A percentile compares a stretch with the other conserved stretches of the same genome.
Evolutionary conservation across 148 eudicot genomes (phyloP).

Genomic region (Cornus controversa): DNA sequence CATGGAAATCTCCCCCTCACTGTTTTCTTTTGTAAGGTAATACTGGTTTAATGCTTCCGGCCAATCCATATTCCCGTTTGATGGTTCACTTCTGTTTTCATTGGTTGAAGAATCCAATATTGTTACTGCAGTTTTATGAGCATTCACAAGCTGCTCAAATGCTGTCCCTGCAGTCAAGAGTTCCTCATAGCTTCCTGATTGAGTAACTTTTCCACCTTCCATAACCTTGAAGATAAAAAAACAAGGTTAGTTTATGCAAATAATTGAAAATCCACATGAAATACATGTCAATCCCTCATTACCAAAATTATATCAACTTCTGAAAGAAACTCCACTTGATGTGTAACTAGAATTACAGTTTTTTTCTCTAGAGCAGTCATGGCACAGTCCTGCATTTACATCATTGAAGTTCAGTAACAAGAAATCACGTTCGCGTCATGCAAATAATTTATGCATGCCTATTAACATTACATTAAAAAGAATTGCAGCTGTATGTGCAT

Average conservation of each 20-base stretch:
- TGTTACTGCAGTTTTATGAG: constrained; percentile 48
- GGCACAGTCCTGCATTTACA: constrained; percentile 55
- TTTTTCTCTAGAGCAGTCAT: constrained; percentile 46
- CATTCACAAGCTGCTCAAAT: constrained; percentile 63
- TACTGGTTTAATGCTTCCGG: constrained; percentile 5
- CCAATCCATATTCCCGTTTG: background rate
- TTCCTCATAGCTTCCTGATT: constrained; percentile 56
- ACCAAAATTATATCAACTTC: constrained; percentile 64
- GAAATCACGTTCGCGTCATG: background rate
- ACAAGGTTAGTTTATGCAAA: background rate
- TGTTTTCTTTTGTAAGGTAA: constrained; percentile 22
- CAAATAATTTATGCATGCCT: background rate
- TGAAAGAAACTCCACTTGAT: constrained; percentile 72
- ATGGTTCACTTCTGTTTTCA: background rate
- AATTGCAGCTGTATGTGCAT: constrained; percentile 59
- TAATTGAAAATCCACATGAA: background rate
- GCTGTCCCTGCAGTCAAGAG: constrained; percentile 49
- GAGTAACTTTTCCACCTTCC: constrained; percentile 49
- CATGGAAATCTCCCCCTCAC: constrained; percentile 30
- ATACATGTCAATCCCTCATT: background rate
- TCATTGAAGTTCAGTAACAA: background rate
- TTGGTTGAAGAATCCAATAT: constrained; percentile 17
- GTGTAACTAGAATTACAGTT: constrained; percentile 64
- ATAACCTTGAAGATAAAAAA: constrained; percentile 37
- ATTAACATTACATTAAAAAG: constrained; percentile 42